A percentile compares a stretch with the other conserved stretches of the same genome.
phyloP scores from a whole-genome alignment of 176 grass and related monocot species.

The Bothriochloa decipiens region DNA sequence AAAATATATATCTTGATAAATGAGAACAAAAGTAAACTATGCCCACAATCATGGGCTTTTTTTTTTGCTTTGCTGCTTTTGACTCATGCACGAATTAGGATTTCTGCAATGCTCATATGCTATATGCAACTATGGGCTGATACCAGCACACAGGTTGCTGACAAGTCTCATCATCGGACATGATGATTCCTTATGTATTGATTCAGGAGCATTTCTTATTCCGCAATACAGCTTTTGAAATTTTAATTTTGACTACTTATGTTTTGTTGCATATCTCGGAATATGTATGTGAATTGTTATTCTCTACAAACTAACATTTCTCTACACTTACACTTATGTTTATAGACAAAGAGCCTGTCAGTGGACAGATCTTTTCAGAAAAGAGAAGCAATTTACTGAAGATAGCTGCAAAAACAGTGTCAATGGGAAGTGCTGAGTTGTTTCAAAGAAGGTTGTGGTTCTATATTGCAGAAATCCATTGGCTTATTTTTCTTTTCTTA shows the following conservation, averaged over 20 bases:
- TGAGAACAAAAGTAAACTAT: not conserved
- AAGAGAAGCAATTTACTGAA: conserved; percentile 76
- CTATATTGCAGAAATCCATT: conserved; percentile 17
- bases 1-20: conserved; percentile 6
- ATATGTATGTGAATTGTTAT: conserved; percentile 21
- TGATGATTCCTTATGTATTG: conserved; percentile 3
- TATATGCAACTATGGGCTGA: not conserved
- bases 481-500: conserved; percentile 28
- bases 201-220: conserved; percentile 8
- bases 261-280: not conserved
- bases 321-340: conserved; percentile 25
- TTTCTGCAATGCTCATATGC: conserved; percentile 20
- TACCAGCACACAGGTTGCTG: conserved; percentile 16
- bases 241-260: conserved; percentile 5
- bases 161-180: not conserved
- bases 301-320: conserved; percentile 30
- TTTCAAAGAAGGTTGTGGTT: conserved; percentile 55
- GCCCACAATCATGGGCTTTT: not conserved
- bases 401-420: conserved; percentile 61
- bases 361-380: conserved; percentile 60
- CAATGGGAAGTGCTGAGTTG: conserved; percentile 63
- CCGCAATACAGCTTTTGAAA: not conserved
- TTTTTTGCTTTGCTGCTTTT: conserved; percentile 16
- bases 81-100: not conserved
- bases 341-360: conserved; percentile 47